These are phyloP conservation scores for Noccaea caerulescens DNA, from an alignment of 345 rosid genomes.

Conservation along the genomic window DNA sequence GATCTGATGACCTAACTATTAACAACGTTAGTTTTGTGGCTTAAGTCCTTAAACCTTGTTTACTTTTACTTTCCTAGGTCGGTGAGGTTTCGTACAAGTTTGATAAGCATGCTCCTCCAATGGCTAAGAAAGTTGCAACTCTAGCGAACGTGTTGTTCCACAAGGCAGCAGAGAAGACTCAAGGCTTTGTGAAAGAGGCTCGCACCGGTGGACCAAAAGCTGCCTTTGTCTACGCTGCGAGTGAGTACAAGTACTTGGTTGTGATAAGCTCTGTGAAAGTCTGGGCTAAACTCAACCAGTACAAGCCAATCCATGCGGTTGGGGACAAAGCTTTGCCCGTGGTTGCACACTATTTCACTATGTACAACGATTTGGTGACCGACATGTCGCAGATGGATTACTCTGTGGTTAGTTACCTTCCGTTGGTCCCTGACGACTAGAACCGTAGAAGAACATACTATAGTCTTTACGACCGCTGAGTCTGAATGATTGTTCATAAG, in stretches of 20 bases:
- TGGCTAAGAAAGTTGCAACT: slow-evolving; percentile 57
- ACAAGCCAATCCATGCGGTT: slow-evolving; percentile 54
- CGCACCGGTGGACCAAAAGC: slow-evolving; percentile 63
- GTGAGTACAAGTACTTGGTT: slow-evolving; percentile 59
- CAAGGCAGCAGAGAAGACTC: slow-evolving; percentile 54
- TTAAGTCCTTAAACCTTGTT: background rate
- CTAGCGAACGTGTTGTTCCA: slow-evolving; percentile 49
- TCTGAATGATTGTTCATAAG: too few species aligned
- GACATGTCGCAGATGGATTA: slow-evolving; percentile 65
- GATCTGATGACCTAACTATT: slow-evolving; percentile 13
- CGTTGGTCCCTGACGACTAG: slow-evolving; percentile 56
- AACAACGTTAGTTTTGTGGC: background rate
- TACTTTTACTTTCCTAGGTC: slow-evolving; percentile 51
- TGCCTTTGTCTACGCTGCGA: slow-evolving; percentile 53
- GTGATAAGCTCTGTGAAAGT: slow-evolving; percentile 57
- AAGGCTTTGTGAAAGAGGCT: slow-evolving; percentile 56
- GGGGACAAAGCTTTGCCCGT: slow-evolving; percentile 58
- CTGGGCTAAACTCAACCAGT: slow-evolving; percentile 58
- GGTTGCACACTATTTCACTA: slow-evolving; percentile 56
- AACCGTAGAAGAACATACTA: too few species aligned
- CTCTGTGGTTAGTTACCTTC: slow-evolving; percentile 55
- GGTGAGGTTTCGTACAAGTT: slow-evolving; percentile 63
- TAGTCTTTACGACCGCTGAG: too few species aligned
- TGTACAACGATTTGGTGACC: slow-evolving; percentile 56
- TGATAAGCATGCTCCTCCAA: slow-evolving; percentile 72